Evolutionary conservation across 2,329 filamentous ascomycete species (phyloP), one percentile per base, ranked within the genome.

Genomic region (Pseudogymnoascus sp.): DNA sequence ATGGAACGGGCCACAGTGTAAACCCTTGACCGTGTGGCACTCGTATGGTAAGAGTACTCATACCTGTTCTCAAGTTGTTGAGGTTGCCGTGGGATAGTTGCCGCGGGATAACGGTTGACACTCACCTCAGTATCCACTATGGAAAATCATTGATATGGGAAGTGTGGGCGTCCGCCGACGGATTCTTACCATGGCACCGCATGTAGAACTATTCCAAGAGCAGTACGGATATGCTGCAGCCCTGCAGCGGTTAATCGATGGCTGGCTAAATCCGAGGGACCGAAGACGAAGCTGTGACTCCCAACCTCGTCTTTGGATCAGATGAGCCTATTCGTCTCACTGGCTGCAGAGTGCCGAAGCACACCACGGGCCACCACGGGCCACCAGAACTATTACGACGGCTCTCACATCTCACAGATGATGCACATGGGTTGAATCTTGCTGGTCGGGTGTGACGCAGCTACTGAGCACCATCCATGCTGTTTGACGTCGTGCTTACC

Each of bases 101-200:
- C 50, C 50, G 9, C 11, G 28, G n/a, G n/a, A 57, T 33, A 57
- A 57, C 50, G 50, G 26, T 33, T 57, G 28, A 57, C 50, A 21
- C 50, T 57, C 50, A 13, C 10, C 50, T 57, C n/a, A 33, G 50
- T 57, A 57, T 57, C 28, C 50, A 57, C 50, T 33, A 57, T 57
- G n/a, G 50, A 57, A 57, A 57, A 57, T 57, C 50, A 57, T 57
- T 33, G 33, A 57, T 57, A 57, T 33, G 50, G 50, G 50, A 57
- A 21, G 50, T 13, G 50, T 57, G 26, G 50, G 50, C 26, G 28
- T 4, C 50, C 26, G 50, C n/a, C 21, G 28, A 57, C 50, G 50
- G 50, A 57, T 33, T 57, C 50, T 26, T 57, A 57, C 50, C 50
- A 57, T 57, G 50, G 50, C 28, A 57, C 50, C 10, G 26, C 28